A percentile compares a stretch with the other conserved stretches of the same genome.
Conservation (phyloP, 2,329 filamentous ascomycete species). For the Exophiala sideris region DNA sequence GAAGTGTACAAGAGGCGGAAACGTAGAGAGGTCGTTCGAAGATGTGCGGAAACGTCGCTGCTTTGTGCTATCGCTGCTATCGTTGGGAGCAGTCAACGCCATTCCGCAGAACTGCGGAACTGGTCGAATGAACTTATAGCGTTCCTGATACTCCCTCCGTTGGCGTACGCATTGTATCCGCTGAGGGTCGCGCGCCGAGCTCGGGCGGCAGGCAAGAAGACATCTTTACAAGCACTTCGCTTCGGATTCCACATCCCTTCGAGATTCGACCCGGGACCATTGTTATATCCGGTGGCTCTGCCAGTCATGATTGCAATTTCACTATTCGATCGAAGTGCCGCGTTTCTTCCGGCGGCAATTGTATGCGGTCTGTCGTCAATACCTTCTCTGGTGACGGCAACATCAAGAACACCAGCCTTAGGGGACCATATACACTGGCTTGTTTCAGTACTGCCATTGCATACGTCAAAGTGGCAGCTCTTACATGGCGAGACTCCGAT, state of each 20-base stretch:
- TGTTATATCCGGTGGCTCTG: slow-evolving; percentile 79
- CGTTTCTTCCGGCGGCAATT: slow-evolving; percentile 71
- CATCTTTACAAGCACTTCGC: slow-evolving; percentile 14
- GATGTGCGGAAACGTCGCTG: slow-evolving; percentile 54
- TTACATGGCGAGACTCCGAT: neutral
- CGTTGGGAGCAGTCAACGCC: slow-evolving; percentile 14
- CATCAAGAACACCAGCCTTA: slow-evolving; percentile 50
- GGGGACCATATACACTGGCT: slow-evolving; percentile 73
- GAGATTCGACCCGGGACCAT: slow-evolving; percentile 83
- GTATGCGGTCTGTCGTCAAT: slow-evolving; percentile 76
- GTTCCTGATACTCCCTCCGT: slow-evolving; percentile 16
- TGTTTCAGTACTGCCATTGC: slow-evolving; percentile 66
- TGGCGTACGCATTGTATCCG: slow-evolving; percentile 25
- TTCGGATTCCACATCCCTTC: slow-evolving; percentile 60
- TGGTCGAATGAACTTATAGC: slow-evolving; percentile 19
- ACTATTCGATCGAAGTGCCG: slow-evolving; percentile 60
- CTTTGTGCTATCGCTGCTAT: slow-evolving; percentile 49
- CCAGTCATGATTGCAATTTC: slow-evolving; percentile 75
- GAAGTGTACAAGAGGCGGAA: slow-evolving; percentile 33
- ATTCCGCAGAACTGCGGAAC: slow-evolving; percentile 9
- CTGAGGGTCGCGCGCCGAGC: slow-evolving; percentile 17
- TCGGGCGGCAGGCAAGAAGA: slow-evolving; percentile 7
- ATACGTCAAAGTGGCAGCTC: slow-evolving; percentile 3
- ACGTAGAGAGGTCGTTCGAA: slow-evolving; percentile 43
- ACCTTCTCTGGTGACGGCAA: slow-evolving; percentile 68